Evolutionary conservation across 2,329 filamentous ascomycete genomes (phyloP), one percentile per base, ranked within the genome.

Genomic region (Aspergillus melleus): DNA sequence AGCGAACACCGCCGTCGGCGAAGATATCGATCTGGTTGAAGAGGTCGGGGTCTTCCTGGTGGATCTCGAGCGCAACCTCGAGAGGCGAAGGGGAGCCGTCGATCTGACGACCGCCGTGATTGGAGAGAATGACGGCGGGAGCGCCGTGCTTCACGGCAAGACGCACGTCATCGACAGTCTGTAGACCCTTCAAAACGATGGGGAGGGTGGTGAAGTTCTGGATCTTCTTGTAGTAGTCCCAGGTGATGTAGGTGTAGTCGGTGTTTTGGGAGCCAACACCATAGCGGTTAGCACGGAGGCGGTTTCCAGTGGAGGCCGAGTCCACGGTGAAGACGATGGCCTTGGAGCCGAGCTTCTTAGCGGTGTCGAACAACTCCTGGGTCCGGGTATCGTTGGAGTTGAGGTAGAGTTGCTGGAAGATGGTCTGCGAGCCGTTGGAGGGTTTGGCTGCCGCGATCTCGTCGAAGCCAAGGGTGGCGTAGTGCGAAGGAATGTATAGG

Each of bases 311-410:
- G 1, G 95, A 90, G 0, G 93, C 90, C 0, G 92, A 92, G 74
- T 98, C 94, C 22, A 97, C 86, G 0, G 94, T 97, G 55, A 97
- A 80, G 62, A 88, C 88, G 65, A 98, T 84, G 74, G 92, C 96
- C 73, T 93, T 95, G 79, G 89, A 90, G 62, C 82, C 81, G 52
- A 92, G 82, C 64, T 83, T 82, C 72, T 90, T 86, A 74, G 96
- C 89, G 2, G 51, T 24, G 10, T 56, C 20, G 44, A 61, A 59
- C 3, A 61, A 14, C 26, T 53, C 26, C 42, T 61, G 26, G 14
- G 59, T 61, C 32, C 47, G 52, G 14, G 59, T 61, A 16, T 59
- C 56, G 44, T 61, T 61, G n/a, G 29, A 47, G 19, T 29, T 39
- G 10, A 61, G 59, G 6, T 61, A 59, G 6, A 58, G 56, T 22